Conservation (phyloP, 768 basidiomycete genomes). For the Boletus edulis region DNA sequence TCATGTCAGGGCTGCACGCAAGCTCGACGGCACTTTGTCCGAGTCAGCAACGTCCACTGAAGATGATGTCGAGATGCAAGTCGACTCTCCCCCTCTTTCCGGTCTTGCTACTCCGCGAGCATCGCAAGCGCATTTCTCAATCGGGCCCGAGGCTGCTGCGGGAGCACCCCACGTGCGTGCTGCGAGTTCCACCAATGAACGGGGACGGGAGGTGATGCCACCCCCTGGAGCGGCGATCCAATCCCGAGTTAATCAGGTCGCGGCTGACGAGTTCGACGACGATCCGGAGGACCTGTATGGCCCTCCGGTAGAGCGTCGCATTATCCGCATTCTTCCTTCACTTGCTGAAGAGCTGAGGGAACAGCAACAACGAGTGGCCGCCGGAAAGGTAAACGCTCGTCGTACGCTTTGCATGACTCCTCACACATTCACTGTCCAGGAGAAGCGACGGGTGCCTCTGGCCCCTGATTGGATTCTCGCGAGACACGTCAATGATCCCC, state of each 20-base stretch:
- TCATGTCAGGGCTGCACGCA: not conserved
- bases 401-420: not conserved
- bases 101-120: not conserved
- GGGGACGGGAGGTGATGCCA: not conserved
- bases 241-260: not conserved
- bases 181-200: not conserved
- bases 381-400: conserved; percentile 14
- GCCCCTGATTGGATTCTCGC: conserved; percentile 27
- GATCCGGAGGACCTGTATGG: conserved; percentile 29
- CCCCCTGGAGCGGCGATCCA: not conserved
- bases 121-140: not conserved
- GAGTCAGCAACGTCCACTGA: not conserved
- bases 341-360: conserved; percentile 25
- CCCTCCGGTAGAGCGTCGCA: conserved; percentile 24
- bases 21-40: not conserved
- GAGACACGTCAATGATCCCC: conserved; percentile 17
- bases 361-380: conserved; percentile 14
- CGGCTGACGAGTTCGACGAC: conserved; percentile 8
- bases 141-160: not conserved
- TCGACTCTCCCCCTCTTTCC: not conserved
- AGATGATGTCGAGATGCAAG: conserved; percentile 14
- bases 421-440: conserved; percentile 9
- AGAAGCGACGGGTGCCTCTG: conserved; percentile 11
- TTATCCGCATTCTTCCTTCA: conserved; percentile 27
- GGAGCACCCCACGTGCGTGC: not conserved